Percentiles rank a stretch among this genome's conserved stretches.
These are phyloP conservation scores for Amylocarpus encephaloides DNA, from an alignment of 2,329 filamentous ascomycete genomes.

Conservation along the genomic window DNA sequence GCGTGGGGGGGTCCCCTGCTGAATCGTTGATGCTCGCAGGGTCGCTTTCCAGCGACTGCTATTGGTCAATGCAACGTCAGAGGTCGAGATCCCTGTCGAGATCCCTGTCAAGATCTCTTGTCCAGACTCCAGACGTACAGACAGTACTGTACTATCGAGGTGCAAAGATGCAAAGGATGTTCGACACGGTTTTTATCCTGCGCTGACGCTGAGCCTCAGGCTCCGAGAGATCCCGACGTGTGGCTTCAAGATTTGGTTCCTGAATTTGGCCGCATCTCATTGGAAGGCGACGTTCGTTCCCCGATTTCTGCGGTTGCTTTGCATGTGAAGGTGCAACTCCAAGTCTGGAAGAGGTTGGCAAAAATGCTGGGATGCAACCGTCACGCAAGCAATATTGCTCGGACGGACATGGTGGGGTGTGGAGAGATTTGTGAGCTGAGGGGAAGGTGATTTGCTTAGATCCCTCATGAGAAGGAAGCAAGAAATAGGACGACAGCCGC, in stretches of 20 bases:
- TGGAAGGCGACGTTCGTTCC: neutral
- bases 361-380: too few relatives aligned
- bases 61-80: conserved; percentile 19
- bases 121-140: too few relatives aligned
- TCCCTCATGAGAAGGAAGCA: neutral
- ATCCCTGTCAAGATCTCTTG: too few relatives aligned
- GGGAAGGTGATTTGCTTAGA: neutral
- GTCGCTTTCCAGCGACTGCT: neutral
- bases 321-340: neutral
- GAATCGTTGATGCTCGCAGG: neutral
- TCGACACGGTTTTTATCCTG: neutral
- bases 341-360: neutral
- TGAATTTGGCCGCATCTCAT: neutral
- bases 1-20: neutral
- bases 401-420: neutral
- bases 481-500: neutral
- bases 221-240: neutral
- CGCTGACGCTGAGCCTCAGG: too few relatives aligned
- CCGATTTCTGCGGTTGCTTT: neutral
- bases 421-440: neutral
- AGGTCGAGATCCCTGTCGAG: conserved; percentile 1
- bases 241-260: neutral
- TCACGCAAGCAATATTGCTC: too few relatives aligned
- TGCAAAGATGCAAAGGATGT: neutral
- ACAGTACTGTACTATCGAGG: too few relatives aligned